Evolutionary conservation across 2,329 filamentous ascomycete genomes (phyloP).

Genomic region (Dactylonectria macrodidyma): DNA sequence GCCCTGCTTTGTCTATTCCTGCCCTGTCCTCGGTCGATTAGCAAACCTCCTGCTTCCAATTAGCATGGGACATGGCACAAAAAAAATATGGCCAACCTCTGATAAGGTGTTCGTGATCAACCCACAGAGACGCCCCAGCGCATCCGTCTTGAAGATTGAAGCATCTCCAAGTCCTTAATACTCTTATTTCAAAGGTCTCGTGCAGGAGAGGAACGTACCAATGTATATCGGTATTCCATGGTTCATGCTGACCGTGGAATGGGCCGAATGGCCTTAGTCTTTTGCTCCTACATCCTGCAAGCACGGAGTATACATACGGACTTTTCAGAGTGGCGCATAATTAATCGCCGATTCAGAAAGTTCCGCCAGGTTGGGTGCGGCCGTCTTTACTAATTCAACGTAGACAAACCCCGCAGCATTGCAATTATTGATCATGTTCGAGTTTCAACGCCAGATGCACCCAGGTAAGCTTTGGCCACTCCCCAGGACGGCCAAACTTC

Average conservation of each 20-base stretch:
- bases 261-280: neutral
- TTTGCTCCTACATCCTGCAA: neutral
- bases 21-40: neutral
- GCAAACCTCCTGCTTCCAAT: neutral
- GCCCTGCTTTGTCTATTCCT: slow-evolving; percentile 18
- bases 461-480: slow-evolving; percentile 17
- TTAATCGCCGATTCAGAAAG: neutral
- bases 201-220: slow-evolving; percentile 9
- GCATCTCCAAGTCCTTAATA: neutral
- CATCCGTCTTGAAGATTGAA: slow-evolving; percentile 14
- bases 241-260: neutral
- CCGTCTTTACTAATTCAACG: neutral
- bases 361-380: neutral
- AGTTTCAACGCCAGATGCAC: slow-evolving; percentile 6
- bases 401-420: neutral
- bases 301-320: neutral
- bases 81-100: slow-evolving; percentile 2
- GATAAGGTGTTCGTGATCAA: slow-evolving; percentile 14
- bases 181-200: slow-evolving; percentile 3
- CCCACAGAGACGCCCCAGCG: slow-evolving; percentile 15
- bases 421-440: neutral
- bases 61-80: neutral
- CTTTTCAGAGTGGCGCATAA: neutral
- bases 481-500: slow-evolving; percentile 24
- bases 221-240: neutral